These are phyloP conservation scores for Caloboletus inedulis DNA, from an alignment of 1,284 basidiomycete species.

Conservation along the genomic window DNA sequence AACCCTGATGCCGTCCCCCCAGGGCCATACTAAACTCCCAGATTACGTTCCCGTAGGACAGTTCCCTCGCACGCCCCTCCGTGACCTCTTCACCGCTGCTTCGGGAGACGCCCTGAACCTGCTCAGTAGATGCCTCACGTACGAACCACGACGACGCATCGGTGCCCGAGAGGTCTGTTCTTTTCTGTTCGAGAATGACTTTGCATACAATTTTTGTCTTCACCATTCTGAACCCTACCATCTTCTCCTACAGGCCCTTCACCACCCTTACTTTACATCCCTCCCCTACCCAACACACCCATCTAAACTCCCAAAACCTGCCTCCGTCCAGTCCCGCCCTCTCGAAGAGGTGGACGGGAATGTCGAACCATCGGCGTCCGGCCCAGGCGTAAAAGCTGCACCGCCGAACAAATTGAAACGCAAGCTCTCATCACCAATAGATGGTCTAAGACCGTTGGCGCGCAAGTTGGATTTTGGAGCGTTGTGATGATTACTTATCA, in stretches of 20 bases:
- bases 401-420: slow-evolving; percentile 47
- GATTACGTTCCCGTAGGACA: slow-evolving; percentile 83
- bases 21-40: slow-evolving; percentile 89
- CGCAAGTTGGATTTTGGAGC: slow-evolving; percentile 47
- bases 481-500: slow-evolving; percentile 6
- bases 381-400: slow-evolving; percentile 39
- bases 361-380: slow-evolving; percentile 41
- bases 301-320: slow-evolving; percentile 78
- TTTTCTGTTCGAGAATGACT: background rate
- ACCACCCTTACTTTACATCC: slow-evolving; percentile 76
- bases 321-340: slow-evolving; percentile 45
- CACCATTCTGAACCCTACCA: slow-evolving; percentile 1
- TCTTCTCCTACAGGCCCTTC: slow-evolving; percentile 52
- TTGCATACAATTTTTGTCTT: background rate
- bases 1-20: background rate
- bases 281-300: slow-evolving; percentile 80
- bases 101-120: slow-evolving; percentile 86
- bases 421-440: slow-evolving; percentile 42
- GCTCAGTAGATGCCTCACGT: slow-evolving; percentile 74
- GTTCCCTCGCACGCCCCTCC: slow-evolving; percentile 78
- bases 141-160: slow-evolving; percentile 84
- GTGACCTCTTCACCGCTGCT: slow-evolving; percentile 88
- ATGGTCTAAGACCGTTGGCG: slow-evolving; percentile 41
- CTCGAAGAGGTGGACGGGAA: slow-evolving; percentile 76
- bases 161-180: slow-evolving; percentile 67